Evolutionary conservation across 177 flowering plant genomes (phyloP), one percentile per base, ranked within the genome.

Genomic region (Vitis hybrid): DNA sequence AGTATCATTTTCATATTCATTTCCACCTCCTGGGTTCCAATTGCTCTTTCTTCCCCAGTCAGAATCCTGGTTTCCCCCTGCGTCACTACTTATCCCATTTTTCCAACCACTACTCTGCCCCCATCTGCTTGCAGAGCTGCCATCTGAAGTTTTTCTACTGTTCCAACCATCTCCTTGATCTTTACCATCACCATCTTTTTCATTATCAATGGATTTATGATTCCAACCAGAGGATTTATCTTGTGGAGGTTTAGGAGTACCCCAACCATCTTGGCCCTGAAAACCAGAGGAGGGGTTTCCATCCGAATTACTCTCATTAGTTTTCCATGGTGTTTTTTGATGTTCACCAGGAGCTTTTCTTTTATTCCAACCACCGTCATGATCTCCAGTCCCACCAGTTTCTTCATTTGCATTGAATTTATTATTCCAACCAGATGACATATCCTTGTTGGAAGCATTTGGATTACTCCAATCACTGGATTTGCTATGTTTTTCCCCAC

Each of bases 71-170:
- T 60, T 52, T 3, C 70, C 81, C 30, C 46, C 46, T 40, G 46
- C 46, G 4, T 40, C 46, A 52, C 68, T 69, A 15, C 48, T 18
- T 4, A 58, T 18, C 21, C 66, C 73, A 55, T 67, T 35, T 11
- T 57, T 60, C 71, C 71, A 60, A 52, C 30, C 30, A 27, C 68
- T 50, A 19, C 48, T 71, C 56, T 71, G 9, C 35, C 55, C 74
- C 83, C 80, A 75, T 35, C 79, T 75, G 46, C 57, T 56, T 6
- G 76, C 71, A 12, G 71, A 56, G 11, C 69, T 71, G 3, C 51
- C 64, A 19, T 21, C 64, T 3, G 66, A 16, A n/a, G 57, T 58
- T 55, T 63, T 80, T 30, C 52, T 19, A 11, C 27, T 70, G 54
- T 69, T 67, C 78, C 81, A 76, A 64, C 75, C 71, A 66, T 15